phyloP scores from a whole-genome alignment of 2,329 filamentous ascomycete genomes.

The Thyridium curvatum region DNA sequence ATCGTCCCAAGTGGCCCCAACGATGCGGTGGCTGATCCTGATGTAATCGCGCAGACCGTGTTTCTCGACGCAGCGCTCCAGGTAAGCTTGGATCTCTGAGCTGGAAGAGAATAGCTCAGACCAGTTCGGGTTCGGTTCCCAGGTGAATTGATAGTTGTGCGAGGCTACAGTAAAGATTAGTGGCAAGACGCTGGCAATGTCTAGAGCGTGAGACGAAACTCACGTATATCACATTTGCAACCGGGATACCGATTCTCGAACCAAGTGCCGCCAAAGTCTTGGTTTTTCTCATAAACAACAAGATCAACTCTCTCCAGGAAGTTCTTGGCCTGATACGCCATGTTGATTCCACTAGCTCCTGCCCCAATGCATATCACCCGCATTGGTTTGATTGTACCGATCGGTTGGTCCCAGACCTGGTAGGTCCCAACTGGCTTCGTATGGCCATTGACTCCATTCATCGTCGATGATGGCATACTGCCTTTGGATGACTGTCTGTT shows the following conservation, averaged over 20 bases:
- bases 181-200: too few relatives aligned
- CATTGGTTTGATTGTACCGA: too few relatives aligned
- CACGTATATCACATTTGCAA: constrained; percentile 33
- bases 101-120: constrained; percentile 17
- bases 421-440: too few relatives aligned
- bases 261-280: constrained; percentile 5
- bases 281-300: constrained; percentile 4
- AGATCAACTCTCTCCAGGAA: constrained; percentile 20
- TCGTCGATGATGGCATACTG: too few relatives aligned
- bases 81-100: constrained; percentile 17
- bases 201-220: too few relatives aligned
- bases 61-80: constrained; percentile 21
- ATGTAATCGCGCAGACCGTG: constrained; percentile 32
- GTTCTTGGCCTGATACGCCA: constrained; percentile 39
- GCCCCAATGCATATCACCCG: constrained; percentile 2
- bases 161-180: too few relatives aligned
- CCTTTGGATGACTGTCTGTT: too few relatives aligned
- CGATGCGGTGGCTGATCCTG: constrained; percentile 33
- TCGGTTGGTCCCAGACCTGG: too few relatives aligned
- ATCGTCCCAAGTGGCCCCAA: constrained; percentile 37
- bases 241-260: constrained; percentile 6
- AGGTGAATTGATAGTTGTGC: constrained; percentile 9
- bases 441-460: too few relatives aligned
- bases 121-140: constrained; percentile 21
- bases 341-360: constrained; percentile 10